Percentiles rank a stretch among this genome's conserved stretches.
These are phyloP conservation scores for Suhomyces maxii DNA, from an alignment of 1,139 yeast species.

Conservation along the genomic window DNA sequence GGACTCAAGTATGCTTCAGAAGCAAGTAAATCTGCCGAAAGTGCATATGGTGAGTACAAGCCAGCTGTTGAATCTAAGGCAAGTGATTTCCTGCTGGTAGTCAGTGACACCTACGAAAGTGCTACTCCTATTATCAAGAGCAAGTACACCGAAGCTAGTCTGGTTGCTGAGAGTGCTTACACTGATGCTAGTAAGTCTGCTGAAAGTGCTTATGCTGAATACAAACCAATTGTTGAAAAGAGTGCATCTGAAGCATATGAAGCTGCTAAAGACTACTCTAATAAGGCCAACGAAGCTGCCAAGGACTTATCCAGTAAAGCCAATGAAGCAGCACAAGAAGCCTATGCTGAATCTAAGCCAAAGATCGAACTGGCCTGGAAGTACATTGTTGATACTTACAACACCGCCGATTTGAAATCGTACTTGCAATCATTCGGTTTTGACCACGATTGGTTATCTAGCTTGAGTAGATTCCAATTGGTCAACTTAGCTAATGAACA, in stretches of 20 bases:
- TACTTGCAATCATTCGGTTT: constrained; percentile 57
- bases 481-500: constrained; percentile 48
- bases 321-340: constrained; percentile 8
- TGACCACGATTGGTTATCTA: constrained; percentile 29
- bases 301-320: constrained; percentile 4
- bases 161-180: constrained; percentile 11
- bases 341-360: constrained; percentile 13
- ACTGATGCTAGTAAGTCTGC: constrained; percentile 3
- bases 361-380: constrained; percentile 15
- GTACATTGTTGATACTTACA: constrained; percentile 38
- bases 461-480: constrained; percentile 46
- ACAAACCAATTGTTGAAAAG: constrained; percentile 7
- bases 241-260: constrained; percentile 1
- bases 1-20: constrained; percentile 2
- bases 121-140: constrained; percentile 8
- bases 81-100: neutral
- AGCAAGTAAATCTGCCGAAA: constrained; percentile 5
- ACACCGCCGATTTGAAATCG: constrained; percentile 52
- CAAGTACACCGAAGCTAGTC: constrained; percentile 5
- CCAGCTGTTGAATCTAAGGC: constrained; percentile 4
- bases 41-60: constrained; percentile 12
- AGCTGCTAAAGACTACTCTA: constrained; percentile 1
- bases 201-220: constrained; percentile 11
- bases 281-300: constrained; percentile 5
- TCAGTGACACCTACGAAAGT: constrained; percentile 3